These are phyloP conservation scores for Phlebopus sp. DNA, from an alignment of 1,284 basidiomycete species.

Conservation along the genomic window DNA sequence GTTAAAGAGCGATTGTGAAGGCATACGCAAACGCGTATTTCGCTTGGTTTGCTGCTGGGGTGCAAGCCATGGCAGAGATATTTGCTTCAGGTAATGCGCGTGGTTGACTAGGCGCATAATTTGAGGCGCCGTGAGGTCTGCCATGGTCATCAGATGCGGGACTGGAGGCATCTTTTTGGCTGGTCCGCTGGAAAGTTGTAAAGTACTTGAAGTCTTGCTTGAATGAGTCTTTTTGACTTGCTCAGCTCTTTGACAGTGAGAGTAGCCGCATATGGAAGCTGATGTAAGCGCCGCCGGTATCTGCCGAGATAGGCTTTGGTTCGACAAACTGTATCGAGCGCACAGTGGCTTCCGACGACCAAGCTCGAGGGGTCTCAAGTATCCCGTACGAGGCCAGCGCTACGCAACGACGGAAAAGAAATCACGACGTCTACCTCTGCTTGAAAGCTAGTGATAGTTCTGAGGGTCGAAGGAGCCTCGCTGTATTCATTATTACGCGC, in stretches of 20 bases:
- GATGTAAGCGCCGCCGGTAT: conserved; percentile 16
- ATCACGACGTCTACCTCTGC: not conserved
- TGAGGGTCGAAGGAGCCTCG: conserved; percentile 1
- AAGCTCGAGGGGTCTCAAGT: not conserved
- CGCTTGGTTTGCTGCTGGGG: conserved; percentile 41
- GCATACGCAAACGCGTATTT: conserved; percentile 46
- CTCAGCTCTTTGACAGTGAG: too few species aligned
- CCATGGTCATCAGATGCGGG: conserved; percentile 81
- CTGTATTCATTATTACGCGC: not conserved
- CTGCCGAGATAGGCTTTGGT: conserved; percentile 11
- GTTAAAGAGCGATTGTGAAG: conserved; percentile 68
- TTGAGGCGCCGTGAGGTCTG: conserved; percentile 74
- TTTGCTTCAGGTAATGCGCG: conserved; percentile 61
- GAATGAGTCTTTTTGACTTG: not conserved
- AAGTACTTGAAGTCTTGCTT: not conserved
- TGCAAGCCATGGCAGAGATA: conserved; percentile 55
- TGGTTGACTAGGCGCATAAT: conserved; percentile 64
- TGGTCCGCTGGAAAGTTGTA: too few species aligned
- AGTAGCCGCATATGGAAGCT: not conserved
- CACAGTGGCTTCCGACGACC: not conserved
- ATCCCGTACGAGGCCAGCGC: not conserved
- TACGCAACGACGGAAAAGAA: conserved; percentile 1
- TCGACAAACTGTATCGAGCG: not conserved
- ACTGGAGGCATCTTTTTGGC: conserved; percentile 33
- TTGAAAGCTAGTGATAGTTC: not conserved